These are phyloP conservation scores for Protomyces gravidus DNA, from an alignment of 1,139 yeast species.

Conservation along the genomic window DNA sequence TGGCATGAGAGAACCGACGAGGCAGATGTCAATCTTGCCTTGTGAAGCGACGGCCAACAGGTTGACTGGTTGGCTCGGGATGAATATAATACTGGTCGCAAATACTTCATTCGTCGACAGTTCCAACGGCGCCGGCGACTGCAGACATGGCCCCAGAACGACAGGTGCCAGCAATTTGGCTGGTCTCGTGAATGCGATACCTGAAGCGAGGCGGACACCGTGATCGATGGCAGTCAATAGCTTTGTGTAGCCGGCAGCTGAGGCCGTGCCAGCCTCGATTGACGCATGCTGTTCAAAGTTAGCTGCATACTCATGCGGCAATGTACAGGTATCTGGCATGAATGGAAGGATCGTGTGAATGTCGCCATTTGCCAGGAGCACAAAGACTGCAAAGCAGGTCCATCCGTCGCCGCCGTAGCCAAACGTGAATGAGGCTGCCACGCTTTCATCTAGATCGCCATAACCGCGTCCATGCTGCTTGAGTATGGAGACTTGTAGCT, in stretches of 20 bases:
- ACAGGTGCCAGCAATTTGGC: constrained; percentile 10
- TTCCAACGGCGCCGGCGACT: constrained; percentile 29
- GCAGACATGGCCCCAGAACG: constrained; percentile 27
- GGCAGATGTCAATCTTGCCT: constrained; percentile 30
- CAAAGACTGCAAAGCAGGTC: constrained; percentile 21
- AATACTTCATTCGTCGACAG: constrained; percentile 7
- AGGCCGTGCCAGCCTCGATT: constrained; percentile 13
- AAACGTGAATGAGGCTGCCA: constrained; percentile 20
- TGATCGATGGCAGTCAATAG: constrained; percentile 10
- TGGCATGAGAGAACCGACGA: constrained; percentile 14
- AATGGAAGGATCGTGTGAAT: constrained; percentile 22
- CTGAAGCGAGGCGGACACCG: constrained; percentile 7
- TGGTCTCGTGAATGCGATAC: constrained; percentile 6
- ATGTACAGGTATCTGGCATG: constrained; percentile 17
- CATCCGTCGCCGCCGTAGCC: constrained; percentile 29
- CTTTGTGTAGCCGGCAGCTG: neutral
- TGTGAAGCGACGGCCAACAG: constrained; percentile 27
- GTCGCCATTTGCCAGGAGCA: constrained; percentile 24
- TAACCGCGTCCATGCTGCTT: neutral
- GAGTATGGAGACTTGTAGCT: constrained; percentile 5
- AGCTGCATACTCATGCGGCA: constrained; percentile 5
- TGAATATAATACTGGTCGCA: constrained; percentile 17
- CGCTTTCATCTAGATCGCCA: constrained; percentile 23
- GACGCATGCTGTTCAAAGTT: constrained; percentile 9
- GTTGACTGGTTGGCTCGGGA: constrained; percentile 21